phyloP scores from a whole-genome alignment of 2,329 filamentous ascomycete genomes.

The Ophiocordyceps australis region DNA sequence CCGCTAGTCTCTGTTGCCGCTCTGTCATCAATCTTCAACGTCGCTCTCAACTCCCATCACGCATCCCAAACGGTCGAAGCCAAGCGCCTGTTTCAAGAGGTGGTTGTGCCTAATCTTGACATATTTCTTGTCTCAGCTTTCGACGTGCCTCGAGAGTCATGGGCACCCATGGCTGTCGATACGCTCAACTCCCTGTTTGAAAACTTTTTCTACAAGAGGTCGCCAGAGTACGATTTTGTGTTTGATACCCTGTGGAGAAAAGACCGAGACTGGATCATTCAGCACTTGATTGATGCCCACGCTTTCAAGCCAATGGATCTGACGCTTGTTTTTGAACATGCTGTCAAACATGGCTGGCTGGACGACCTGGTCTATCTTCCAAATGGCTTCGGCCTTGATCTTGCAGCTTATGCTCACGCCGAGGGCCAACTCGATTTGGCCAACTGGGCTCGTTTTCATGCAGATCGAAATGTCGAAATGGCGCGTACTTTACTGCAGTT shows the following conservation, averaged over 20 bases:
- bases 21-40: slow-evolving; percentile 49
- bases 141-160: slow-evolving; percentile 53
- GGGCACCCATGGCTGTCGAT: slow-evolving; percentile 56
- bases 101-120: slow-evolving; percentile 55
- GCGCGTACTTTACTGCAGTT: slow-evolving; percentile 61
- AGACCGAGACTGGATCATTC: slow-evolving; percentile 72
- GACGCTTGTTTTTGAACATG: slow-evolving; percentile 36
- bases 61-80: slow-evolving; percentile 46
- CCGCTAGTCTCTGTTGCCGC: slow-evolving; percentile 81
- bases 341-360: slow-evolving; percentile 67
- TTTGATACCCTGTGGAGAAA: slow-evolving; percentile 84
- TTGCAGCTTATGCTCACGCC: slow-evolving; percentile 71
- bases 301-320: slow-evolving; percentile 45
- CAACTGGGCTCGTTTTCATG: slow-evolving; percentile 59
- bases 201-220: slow-evolving; percentile 64
- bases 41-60: slow-evolving; percentile 40
- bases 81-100: slow-evolving; percentile 46
- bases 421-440: slow-evolving; percentile 64
- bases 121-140: slow-evolving; percentile 66
- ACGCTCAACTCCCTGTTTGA: slow-evolving; percentile 64
- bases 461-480: slow-evolving; percentile 48
- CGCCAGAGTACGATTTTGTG: slow-evolving; percentile 70
- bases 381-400: slow-evolving; percentile 73
- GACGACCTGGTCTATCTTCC: slow-evolving; percentile 61
- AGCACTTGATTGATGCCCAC: slow-evolving; percentile 66